phyloP scores from a whole-genome alignment of 768 basidiomycete species.

The Auricularia auricula-judae region DNA sequence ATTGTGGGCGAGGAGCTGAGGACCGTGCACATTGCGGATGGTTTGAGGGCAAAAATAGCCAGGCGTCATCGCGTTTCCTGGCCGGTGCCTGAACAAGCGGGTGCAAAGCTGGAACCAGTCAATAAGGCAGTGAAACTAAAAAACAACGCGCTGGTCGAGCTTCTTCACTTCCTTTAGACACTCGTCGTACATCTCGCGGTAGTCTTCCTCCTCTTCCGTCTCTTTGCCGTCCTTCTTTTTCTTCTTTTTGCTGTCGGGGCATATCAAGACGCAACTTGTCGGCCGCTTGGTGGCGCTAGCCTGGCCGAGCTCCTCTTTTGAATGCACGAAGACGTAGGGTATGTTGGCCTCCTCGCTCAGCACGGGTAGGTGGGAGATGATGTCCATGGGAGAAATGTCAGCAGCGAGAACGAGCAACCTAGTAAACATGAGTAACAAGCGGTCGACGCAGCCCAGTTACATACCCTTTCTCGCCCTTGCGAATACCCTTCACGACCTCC shows the following conservation, averaged over 20 bases:
- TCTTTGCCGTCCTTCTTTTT: conserved; percentile 37
- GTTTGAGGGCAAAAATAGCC: too few relatives aligned
- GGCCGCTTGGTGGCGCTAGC: conserved; percentile 96
- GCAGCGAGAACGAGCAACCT: conserved; percentile 88
- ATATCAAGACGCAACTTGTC: conserved; percentile 95
- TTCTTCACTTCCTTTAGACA: conserved; percentile 77
- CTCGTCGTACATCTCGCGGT: conserved; percentile 77
- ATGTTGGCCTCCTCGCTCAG: conserved; percentile 88
- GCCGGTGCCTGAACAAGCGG: neutral
- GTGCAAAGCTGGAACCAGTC: neutral
- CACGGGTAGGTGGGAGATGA: conserved; percentile 92
- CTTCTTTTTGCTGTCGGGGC: conserved; percentile 69
- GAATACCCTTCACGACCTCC: conserved; percentile 94
- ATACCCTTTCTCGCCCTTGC: conserved; percentile 95
- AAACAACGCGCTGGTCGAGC: conserved; percentile 59
- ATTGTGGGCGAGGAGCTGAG: too few relatives aligned
- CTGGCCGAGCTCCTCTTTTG: conserved; percentile 91
- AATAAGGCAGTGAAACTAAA: conserved; percentile 26
- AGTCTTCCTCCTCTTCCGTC: conserved; percentile 67
- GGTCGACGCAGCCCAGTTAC: conserved; percentile 16
- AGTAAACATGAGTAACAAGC: neutral
- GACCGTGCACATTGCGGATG: too few relatives aligned
- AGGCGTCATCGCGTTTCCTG: too few relatives aligned
- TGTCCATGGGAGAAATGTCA: conserved; percentile 97
- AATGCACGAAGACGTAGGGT: conserved; percentile 81